Evolutionary conservation across 495 filamentous ascomycete species (phyloP).

Genomic region (Ramalina intermedia): DNA sequence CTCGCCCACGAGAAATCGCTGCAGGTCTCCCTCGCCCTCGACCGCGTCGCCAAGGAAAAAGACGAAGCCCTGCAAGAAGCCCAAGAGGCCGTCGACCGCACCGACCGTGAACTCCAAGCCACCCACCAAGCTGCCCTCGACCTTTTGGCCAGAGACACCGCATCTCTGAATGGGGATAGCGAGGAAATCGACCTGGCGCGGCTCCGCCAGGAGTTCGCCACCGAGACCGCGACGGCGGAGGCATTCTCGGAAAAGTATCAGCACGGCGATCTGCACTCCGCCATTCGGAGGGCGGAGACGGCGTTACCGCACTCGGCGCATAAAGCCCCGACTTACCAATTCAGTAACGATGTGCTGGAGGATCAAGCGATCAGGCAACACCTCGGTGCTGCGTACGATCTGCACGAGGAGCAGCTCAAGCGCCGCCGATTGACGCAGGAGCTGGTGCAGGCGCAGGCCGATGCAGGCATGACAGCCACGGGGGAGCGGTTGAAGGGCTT

Average conservation of each 20-base stretch:
- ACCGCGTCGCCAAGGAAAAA: constrained; percentile 12
- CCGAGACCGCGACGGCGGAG: neutral
- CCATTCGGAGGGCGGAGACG: constrained; percentile 8
- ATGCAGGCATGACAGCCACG: constrained; percentile 12
- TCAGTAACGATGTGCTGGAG: neutral
- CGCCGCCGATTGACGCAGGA: constrained; percentile 6
- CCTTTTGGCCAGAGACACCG: neutral
- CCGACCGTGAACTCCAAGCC: constrained; percentile 2
- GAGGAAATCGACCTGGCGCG: constrained; percentile 2
- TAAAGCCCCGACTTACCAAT: neutral
- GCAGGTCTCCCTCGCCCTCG: constrained; percentile 10
- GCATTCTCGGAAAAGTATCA: constrained; percentile 13
- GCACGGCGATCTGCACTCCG: constrained; percentile 12
- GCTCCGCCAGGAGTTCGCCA: constrained; percentile 3
- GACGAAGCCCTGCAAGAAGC: constrained; percentile 8
- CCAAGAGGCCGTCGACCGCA: constrained; percentile 4
- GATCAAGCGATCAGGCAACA: constrained; percentile 5
- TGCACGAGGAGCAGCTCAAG: constrained; percentile 8
- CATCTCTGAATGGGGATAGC: neutral
- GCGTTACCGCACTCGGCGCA: constrained; percentile 6
- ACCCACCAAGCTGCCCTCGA: constrained; percentile 3
- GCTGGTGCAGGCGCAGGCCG: constrained; percentile 8
- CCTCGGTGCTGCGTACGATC: constrained; percentile 2
- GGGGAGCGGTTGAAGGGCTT: constrained; percentile 11
- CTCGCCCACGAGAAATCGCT: constrained; percentile 10